Conservation (phyloP, 345 rosid species). For the Tarenaya hassleriana region DNA sequence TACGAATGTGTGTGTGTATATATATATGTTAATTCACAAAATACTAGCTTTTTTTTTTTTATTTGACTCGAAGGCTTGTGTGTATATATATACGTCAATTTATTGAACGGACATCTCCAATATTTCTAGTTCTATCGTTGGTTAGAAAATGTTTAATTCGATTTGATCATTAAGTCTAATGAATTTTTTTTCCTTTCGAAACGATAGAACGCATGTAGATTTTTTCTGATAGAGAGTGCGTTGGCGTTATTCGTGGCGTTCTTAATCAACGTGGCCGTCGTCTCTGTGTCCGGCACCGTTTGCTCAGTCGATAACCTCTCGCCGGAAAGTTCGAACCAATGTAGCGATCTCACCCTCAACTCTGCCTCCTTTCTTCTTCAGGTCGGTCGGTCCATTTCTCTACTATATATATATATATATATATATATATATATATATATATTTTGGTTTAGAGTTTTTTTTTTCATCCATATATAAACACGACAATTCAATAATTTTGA, state of each 20-base stretch:
- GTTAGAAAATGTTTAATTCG: too few relatives aligned
- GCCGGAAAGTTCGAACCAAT: conserved; percentile 15
- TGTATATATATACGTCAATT: too few relatives aligned
- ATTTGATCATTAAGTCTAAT: background rate
- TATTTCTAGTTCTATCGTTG: too few relatives aligned
- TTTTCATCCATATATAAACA: too few relatives aligned
- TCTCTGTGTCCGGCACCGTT: conserved; percentile 52
- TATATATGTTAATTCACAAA: too few relatives aligned
- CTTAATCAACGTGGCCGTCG: conserved; percentile 48
- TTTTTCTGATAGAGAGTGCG: conserved; percentile 57
- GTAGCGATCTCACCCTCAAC: conserved; percentile 50
- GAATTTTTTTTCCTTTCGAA: background rate
- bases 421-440: too few relatives aligned
- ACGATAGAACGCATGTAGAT: conserved; percentile 51
- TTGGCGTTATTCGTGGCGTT: conserved; percentile 57
- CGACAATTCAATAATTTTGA: background rate
- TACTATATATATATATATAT: too few relatives aligned
- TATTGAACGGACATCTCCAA: too few relatives aligned
- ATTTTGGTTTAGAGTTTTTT: too few relatives aligned
- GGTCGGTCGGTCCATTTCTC: conserved; percentile 26
- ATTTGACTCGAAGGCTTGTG: too few relatives aligned
- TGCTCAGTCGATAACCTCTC: conserved; percentile 35
- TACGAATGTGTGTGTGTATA: too few relatives aligned
- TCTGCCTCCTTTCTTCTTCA: conserved; percentile 71
- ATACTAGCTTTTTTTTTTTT: too few relatives aligned